Evolutionary conservation across 2,329 filamentous ascomycete genomes (phyloP), one percentile per base, ranked within the genome.

Genomic region (Huntiella bhutanensis): DNA sequence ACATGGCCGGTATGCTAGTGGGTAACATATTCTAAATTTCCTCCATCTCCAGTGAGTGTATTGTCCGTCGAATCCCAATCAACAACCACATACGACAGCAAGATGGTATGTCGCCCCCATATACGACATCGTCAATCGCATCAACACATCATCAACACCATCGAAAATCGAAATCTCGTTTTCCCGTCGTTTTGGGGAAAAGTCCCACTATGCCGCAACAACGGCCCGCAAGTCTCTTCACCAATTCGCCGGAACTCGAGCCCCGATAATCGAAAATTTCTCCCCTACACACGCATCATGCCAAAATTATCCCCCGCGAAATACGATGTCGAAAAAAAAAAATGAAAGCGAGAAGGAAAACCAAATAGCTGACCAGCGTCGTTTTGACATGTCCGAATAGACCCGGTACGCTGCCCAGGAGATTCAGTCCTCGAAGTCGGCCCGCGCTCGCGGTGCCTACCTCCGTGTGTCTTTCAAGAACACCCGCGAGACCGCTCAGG

Each of bases 401-500:
- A 85, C 93, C 75, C 85, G 87, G 70, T 95, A 95, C 86, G 85
- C 85, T 70, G 82, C 82, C 65, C 83, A 80, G 64, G 76, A 86
- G 66, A 88, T 92, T 66, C 73, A 81, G 61, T 71, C 79, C 68
- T 75, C 80, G 60, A 95, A 94, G 78, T 93, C 84, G 72, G 91
- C 91, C 69, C 85, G 88, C 74, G 82, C 88, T 65, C 87, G 91
- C 71, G 91, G 92, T 70, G 86, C 87, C 67, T 98, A 96, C 77
- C 83, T 98, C 62, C 86, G 91, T 66, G 88, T 96, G 60, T 93
- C 84, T 60, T 98, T 95, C 84, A 98, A 98, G 82, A 98, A 98
- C 81, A 98, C 91, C 66, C 86, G 91, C 64, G 92, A 98, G 77
- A 95, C 88, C 58, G 91, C 92, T 56, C 91, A 96, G 76, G 87